phyloP scores from a whole-genome alignment of 208 protist species.

The Sergeia podlipaevii region DNA sequence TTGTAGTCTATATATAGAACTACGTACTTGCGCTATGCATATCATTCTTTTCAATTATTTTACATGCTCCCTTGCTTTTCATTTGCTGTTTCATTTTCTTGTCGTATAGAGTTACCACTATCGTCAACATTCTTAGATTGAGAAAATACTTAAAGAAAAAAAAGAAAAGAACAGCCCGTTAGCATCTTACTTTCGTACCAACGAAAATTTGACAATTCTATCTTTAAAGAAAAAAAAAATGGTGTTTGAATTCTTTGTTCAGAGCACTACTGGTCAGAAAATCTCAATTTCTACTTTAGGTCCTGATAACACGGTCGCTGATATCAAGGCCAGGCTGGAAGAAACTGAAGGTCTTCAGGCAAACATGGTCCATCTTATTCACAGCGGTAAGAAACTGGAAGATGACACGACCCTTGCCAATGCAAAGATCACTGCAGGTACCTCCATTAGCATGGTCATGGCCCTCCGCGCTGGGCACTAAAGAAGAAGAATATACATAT shows the following conservation, averaged over 20 bases:
- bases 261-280: constrained; percentile 60
- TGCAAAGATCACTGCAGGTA: constrained; percentile 60
- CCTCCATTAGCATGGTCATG: constrained; percentile 75
- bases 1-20: too few relatives aligned
- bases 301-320: constrained; percentile 65
- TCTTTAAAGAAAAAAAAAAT: constrained; percentile 13
- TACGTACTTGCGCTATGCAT: too few relatives aligned
- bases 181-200: neutral
- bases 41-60: too few relatives aligned
- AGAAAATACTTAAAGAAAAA: neutral
- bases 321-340: constrained; percentile 79
- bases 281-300: constrained; percentile 70
- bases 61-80: too few relatives aligned
- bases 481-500: neutral
- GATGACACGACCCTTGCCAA: constrained; percentile 58
- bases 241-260: constrained; percentile 65
- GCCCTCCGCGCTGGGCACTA: constrained; percentile 53
- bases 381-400: constrained; percentile 63
- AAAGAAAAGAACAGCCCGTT: constrained; percentile 5
- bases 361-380: constrained; percentile 81
- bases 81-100: too few relatives aligned
- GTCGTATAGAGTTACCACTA: too few relatives aligned
- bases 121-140: too few relatives aligned
- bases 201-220: constrained; percentile 1
- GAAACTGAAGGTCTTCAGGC: constrained; percentile 74